A percentile compares a stretch with the other conserved stretches of the same genome.
phyloP scores from a whole-genome alignment of 352 stramenopile genomes.

The Phytophthora capsici region DNA sequence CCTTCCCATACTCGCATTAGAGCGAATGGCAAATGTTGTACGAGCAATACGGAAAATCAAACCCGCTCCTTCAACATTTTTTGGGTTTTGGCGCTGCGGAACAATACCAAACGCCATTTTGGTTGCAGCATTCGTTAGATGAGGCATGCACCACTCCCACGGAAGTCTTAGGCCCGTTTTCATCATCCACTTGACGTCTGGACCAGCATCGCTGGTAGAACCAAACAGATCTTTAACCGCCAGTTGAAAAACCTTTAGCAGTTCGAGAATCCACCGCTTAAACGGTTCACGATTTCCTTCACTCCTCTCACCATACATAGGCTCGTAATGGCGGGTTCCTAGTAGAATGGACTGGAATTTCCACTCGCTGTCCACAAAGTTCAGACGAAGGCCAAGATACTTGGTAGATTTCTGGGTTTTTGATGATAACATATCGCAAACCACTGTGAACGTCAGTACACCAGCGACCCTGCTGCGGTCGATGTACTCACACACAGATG shows the following conservation, averaged over 20 bases:
- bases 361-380: constrained; percentile 1
- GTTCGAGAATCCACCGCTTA: no score
- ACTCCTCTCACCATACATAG: no score
- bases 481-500: neutral
- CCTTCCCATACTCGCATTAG: constrained; percentile 11
- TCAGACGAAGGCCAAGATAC: constrained; percentile 1
- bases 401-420: neutral
- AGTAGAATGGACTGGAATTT: constrained; percentile 3
- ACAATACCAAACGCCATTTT: constrained; percentile 14
- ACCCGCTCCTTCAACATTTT: neutral
- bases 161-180: neutral
- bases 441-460: neutral
- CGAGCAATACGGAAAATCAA: constrained; percentile 4
- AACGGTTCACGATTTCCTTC: no score
- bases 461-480: neutral
- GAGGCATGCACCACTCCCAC: constrained; percentile 8
- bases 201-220: neutral
- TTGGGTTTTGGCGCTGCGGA: neutral
- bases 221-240: neutral
- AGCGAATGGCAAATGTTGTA: constrained; percentile 4
- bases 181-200: constrained; percentile 11
- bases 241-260: neutral
- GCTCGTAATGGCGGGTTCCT: no score
- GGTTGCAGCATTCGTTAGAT: constrained; percentile 12
- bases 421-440: neutral